phyloP scores from a whole-genome alignment of 2,329 filamentous ascomycete genomes.

The Kalaharituber pfeilii region DNA sequence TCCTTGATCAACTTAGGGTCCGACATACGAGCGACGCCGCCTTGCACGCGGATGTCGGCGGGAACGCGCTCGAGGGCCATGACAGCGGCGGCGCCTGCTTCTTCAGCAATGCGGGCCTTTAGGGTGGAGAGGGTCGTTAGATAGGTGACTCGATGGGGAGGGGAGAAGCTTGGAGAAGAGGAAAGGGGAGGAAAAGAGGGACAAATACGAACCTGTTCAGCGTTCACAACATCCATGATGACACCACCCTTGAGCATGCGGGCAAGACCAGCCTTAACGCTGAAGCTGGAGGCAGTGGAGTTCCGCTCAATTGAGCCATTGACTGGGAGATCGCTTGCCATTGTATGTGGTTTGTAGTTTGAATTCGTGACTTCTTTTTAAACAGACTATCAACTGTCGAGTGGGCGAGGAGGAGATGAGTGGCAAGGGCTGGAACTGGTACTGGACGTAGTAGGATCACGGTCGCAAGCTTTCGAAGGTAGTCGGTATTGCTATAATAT shows the following conservation, averaged over 20 bases:
- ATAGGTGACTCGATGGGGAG: neutral
- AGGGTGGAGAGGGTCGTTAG: constrained; percentile 3
- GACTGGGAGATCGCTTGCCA: constrained; percentile 16
- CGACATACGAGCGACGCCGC: constrained; percentile 92
- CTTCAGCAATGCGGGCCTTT: constrained; percentile 86
- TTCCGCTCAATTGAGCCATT: constrained; percentile 30
- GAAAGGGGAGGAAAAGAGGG: neutral
- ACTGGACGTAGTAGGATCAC: too few species aligned
- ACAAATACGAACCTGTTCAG: constrained; percentile 55
- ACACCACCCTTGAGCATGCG: constrained; percentile 98
- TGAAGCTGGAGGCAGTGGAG: constrained; percentile 44
- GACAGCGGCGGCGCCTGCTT: constrained; percentile 86
- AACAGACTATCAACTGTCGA: too few species aligned
- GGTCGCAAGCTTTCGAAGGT: too few species aligned
- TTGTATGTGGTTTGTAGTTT: too few species aligned
- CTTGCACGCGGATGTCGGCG: constrained; percentile 81
- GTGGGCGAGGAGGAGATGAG: too few species aligned
- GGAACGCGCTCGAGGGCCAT: constrained; percentile 98
- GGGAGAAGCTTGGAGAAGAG: neutral
- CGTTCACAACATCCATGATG: constrained; percentile 97
- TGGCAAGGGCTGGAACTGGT: too few species aligned
- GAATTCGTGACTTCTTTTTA: too few species aligned
- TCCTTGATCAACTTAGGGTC: constrained; percentile 88
- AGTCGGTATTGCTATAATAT: too few species aligned
- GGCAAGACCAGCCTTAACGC: constrained; percentile 84